Evolutionary conservation across 2,329 filamentous ascomycete species (phyloP).

Genomic region (Saccharata proteae): DNA sequence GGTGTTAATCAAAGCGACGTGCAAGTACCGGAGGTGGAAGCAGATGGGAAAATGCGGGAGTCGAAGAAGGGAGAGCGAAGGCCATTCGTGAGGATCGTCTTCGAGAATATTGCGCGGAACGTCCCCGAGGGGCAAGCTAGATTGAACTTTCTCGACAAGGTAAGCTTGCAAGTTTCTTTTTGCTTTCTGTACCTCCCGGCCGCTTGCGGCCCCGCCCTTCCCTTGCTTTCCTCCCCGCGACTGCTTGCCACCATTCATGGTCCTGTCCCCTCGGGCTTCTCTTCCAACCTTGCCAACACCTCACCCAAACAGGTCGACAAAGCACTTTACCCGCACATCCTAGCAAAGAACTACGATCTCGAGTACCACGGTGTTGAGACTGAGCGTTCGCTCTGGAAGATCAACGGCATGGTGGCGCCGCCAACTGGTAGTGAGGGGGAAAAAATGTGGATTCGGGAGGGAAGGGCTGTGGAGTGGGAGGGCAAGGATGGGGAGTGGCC

Average conservation of each 20-base stretch:
- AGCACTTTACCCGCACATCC: constrained; percentile 26
- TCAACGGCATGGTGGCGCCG: constrained; percentile 30
- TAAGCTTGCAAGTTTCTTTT: neutral
- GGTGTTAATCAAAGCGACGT: no score
- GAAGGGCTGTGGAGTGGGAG: constrained; percentile 11
- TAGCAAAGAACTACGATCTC: constrained; percentile 30
- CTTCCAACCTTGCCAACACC: constrained; percentile 6
- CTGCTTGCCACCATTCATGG: no score
- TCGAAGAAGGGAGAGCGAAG: constrained; percentile 6
- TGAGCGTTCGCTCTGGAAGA: constrained; percentile 30
- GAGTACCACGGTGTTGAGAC: constrained; percentile 34
- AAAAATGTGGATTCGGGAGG: constrained; percentile 20
- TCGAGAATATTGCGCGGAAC: constrained; percentile 19
- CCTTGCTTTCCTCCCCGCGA: no score
- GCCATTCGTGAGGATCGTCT: constrained; percentile 23
- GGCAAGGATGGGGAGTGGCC: no score
- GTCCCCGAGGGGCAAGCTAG: constrained; percentile 13
- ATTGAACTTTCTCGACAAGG: constrained; percentile 2
- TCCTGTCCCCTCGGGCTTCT: neutral
- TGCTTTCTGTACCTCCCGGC: no score
- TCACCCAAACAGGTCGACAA: constrained; percentile 16
- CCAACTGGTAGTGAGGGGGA: constrained; percentile 19
- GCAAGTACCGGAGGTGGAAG: no score
- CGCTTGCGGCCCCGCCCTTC: neutral
- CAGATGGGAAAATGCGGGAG: constrained; percentile 3